A percentile compares a stretch with the other conserved stretches of the same genome.
phyloP scores from a whole-genome alignment of 176 grass and related monocot species.

The Chrysopogon serrulatus region DNA sequence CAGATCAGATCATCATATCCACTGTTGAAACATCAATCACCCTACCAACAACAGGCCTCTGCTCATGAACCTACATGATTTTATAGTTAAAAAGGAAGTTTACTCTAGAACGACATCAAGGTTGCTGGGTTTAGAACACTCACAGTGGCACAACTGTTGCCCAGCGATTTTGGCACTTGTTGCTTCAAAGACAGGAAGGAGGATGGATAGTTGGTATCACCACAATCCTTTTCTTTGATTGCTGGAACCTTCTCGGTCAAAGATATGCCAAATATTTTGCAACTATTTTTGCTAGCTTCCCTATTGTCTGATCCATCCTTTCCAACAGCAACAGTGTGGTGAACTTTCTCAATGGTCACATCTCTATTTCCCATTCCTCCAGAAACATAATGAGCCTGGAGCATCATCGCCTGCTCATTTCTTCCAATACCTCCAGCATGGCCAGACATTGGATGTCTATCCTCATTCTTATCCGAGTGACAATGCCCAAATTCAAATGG shows the following conservation, averaged over 20 bases:
- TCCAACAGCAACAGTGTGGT: not conserved
- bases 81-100: not conserved
- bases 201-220: conserved; percentile 30
- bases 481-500: conserved; percentile 22
- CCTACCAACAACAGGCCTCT: conserved; percentile 66
- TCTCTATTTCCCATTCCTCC: conserved; percentile 10
- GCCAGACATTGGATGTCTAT: conserved; percentile 6
- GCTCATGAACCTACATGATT: conserved; percentile 58
- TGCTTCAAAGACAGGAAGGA: conserved; percentile 36
- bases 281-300: conserved; percentile 31
- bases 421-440: conserved; percentile 5
- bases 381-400: conserved; percentile 11
- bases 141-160: conserved; percentile 51
- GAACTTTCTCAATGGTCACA: conserved; percentile 1
- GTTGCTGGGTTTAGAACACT: conserved; percentile 9
- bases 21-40: conserved; percentile 51
- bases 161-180: conserved; percentile 52
- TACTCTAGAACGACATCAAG: not conserved
- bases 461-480: conserved; percentile 13
- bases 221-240: conserved; percentile 11
- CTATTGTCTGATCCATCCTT: conserved; percentile 27
- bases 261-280: conserved; percentile 75
- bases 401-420: not conserved
- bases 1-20: conserved; percentile 56
- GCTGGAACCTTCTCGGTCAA: conserved; percentile 47